Evolutionary conservation across 225 moss, liverwort and hornwort genomes (phyloP).

Genomic region (Pseudisothecium myosuroides): DNA sequence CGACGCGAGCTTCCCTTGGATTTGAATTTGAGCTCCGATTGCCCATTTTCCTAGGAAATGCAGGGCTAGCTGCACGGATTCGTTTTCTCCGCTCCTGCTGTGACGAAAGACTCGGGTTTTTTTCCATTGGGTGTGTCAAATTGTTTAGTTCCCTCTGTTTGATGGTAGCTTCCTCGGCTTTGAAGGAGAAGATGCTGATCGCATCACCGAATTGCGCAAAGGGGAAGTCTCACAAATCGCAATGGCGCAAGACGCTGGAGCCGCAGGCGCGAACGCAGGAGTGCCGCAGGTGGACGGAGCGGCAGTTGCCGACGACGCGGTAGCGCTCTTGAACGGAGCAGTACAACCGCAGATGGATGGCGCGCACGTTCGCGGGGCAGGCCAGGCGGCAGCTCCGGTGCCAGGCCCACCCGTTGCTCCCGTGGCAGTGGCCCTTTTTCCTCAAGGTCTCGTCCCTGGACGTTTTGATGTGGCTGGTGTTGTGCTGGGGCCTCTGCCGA

Average conservation of each 20-base stretch:
- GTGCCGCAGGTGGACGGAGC: neutral
- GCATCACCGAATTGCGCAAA: neutral
- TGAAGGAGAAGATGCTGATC: neutral
- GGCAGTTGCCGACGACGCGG: neutral
- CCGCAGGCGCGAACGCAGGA: neutral
- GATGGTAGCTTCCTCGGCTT: too few species aligned
- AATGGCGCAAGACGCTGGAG: neutral
- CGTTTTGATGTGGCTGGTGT: neutral
- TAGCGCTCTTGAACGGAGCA: neutral
- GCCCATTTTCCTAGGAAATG: too few species aligned
- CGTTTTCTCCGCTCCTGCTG: too few species aligned
- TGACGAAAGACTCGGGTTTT: neutral
- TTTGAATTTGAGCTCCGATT: neutral
- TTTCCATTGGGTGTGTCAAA: neutral
- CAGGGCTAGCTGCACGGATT: neutral
- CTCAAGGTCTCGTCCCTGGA: neutral
- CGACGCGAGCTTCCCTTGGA: neutral
- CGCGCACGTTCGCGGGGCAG: accelerated
- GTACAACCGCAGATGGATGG: neutral
- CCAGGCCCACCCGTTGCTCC: neutral
- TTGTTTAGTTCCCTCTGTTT: neutral
- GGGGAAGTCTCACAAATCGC: neutral
- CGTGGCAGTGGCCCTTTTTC: accelerated
- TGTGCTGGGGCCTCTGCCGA: neutral
- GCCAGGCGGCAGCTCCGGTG: neutral